Conservation (phyloP, 805 yeast genomes). For the Wickerhamiella azymoides region DNA sequence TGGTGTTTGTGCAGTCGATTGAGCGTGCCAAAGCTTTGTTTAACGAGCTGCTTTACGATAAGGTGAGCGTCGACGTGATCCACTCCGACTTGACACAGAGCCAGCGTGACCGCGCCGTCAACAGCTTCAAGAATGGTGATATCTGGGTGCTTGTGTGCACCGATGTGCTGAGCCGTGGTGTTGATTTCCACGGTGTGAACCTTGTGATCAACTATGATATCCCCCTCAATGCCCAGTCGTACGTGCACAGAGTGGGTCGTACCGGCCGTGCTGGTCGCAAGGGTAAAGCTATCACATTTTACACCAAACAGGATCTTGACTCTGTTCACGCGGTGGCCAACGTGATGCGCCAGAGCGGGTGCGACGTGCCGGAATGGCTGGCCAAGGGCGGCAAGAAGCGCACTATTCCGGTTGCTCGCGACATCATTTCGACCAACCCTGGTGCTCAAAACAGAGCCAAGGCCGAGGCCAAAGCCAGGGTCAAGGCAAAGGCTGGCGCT, state of each 20-base stretch:
- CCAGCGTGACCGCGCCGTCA: constrained; percentile 76
- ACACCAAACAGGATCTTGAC: constrained; percentile 74
- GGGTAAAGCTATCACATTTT: constrained; percentile 84
- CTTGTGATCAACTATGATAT: constrained; percentile 92
- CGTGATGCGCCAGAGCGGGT: constrained; percentile 89
- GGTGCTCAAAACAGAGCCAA: background rate
- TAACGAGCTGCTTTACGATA: constrained; percentile 85
- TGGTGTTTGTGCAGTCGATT: constrained; percentile 83
- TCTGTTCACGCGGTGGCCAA: constrained; percentile 74
- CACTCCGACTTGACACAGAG: constrained; percentile 86
- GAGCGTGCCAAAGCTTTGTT: constrained; percentile 89
- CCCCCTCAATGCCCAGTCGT: constrained; percentile 84
- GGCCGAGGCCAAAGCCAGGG: background rate
- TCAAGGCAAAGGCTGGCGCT: background rate
- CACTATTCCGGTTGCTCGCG: constrained; percentile 38
- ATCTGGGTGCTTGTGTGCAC: constrained; percentile 95
- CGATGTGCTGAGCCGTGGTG: constrained; percentile 91
- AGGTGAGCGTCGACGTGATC: constrained; percentile 83
- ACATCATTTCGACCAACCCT: constrained; percentile 64
- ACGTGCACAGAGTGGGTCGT: constrained; percentile 96
- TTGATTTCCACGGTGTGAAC: constrained; percentile 92
- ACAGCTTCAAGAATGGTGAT: constrained; percentile 76
- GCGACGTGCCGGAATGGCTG: constrained; percentile 65
- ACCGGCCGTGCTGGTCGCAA: constrained; percentile 88
- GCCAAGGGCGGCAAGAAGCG: constrained; percentile 21